phyloP scores from a whole-genome alignment of 176 grass and related monocot species.

The Cocos nucifera region DNA sequence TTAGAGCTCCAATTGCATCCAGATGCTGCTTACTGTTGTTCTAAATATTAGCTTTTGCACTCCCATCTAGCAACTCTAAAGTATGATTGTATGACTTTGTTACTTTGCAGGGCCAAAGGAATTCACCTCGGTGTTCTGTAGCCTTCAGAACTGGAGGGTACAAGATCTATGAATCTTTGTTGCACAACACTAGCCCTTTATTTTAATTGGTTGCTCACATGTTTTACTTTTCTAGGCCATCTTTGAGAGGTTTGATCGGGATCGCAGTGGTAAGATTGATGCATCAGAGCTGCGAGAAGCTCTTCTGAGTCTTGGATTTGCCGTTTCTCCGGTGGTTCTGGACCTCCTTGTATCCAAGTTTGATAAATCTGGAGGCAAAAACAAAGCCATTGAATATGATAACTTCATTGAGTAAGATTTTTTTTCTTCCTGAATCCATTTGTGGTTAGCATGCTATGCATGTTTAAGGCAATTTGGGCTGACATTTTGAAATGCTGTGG shows the following conservation, averaged over 20 bases:
- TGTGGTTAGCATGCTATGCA: too few relatives aligned
- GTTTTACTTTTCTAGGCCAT: constrained; percentile 41
- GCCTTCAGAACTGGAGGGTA: constrained; percentile 98
- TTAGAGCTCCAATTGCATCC: too few relatives aligned
- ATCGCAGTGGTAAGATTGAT: constrained; percentile 83
- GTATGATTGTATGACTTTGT: not conserved
- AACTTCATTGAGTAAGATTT: constrained; percentile 95
- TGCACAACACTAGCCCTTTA: not conserved
- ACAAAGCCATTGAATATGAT: constrained; percentile 77
- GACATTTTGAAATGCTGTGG: too few relatives aligned
- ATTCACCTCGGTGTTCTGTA: constrained; percentile 79
- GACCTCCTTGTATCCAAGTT: constrained; percentile 89
- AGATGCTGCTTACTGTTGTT: too few relatives aligned
- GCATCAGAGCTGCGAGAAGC: constrained; percentile 67
- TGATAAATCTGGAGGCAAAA: constrained; percentile 87
- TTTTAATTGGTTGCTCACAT: not conserved
- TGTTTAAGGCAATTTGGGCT: too few relatives aligned
- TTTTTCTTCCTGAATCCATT: too few relatives aligned
- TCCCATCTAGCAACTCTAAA: too few relatives aligned
- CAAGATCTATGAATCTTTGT: not conserved
- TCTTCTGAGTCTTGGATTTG: constrained; percentile 84
- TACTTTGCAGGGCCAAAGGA: constrained; percentile 71
- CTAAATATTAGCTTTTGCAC: too few relatives aligned
- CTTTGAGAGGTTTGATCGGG: constrained; percentile 91
- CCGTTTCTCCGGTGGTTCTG: constrained; percentile 67